phyloP scores from a whole-genome alignment of 2,329 filamentous ascomycete species.

The Aspergillus transmontanensis region DNA sequence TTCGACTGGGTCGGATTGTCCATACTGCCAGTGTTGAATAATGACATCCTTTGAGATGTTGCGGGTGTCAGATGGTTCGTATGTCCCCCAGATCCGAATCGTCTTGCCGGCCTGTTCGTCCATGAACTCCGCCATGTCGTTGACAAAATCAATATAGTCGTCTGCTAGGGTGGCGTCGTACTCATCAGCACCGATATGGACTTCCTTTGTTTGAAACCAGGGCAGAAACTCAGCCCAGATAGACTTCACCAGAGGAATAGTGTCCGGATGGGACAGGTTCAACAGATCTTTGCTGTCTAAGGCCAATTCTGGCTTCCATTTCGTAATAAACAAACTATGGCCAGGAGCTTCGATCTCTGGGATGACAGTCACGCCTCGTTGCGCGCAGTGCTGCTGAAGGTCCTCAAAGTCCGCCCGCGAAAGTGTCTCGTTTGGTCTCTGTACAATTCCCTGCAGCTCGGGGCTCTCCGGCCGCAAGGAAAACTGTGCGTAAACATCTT shows the following conservation, averaged over 20 bases:
- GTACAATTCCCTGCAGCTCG: slow-evolving; percentile 53
- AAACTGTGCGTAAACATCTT: slow-evolving; percentile 59
- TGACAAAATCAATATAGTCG: slow-evolving; percentile 58
- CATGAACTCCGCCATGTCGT: slow-evolving; percentile 55
- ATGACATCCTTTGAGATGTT: slow-evolving; percentile 51
- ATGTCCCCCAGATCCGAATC: slow-evolving; percentile 61
- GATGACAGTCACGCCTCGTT: slow-evolving; percentile 59
- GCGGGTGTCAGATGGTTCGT: slow-evolving; percentile 46
- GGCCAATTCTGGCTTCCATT: slow-evolving; percentile 62
- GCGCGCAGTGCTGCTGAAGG: slow-evolving; percentile 56
- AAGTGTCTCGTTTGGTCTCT: slow-evolving; percentile 58
- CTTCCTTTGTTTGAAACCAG: slow-evolving; percentile 59
- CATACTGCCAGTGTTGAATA: slow-evolving; percentile 60
- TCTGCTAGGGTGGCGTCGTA: slow-evolving; percentile 50
- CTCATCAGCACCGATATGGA: slow-evolving; percentile 61
- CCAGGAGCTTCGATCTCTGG: slow-evolving; percentile 64
- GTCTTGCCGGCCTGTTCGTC: slow-evolving; percentile 43
- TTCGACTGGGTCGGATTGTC: slow-evolving; percentile 54
- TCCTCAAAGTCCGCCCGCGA: slow-evolving; percentile 54
- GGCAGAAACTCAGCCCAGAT: slow-evolving; percentile 59
- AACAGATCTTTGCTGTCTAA: slow-evolving; percentile 54
- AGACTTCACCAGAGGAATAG: slow-evolving; percentile 55
- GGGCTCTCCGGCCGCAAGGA: slow-evolving; percentile 54
- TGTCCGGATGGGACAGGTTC: slow-evolving; percentile 58
- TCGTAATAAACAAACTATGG: slow-evolving; percentile 58